Conservation (phyloP, 805 yeast genomes). For the Saturnispora gosingensis region DNA sequence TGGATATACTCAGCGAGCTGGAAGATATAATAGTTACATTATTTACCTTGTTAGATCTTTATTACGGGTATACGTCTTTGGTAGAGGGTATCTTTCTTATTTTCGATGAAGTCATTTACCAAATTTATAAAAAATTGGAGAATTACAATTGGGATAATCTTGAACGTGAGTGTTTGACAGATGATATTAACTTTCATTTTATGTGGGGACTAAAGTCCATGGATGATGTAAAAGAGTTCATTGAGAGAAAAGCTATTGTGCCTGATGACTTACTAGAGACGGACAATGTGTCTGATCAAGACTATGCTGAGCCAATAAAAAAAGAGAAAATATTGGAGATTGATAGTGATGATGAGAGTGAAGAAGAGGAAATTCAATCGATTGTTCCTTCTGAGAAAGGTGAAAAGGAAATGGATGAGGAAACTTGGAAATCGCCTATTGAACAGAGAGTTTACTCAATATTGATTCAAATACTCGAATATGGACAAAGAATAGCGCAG, state of each 20-base stretch:
- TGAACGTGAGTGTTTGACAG: constrained; percentile 15
- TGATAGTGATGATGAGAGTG: constrained; percentile 32
- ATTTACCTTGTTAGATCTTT: constrained; percentile 70
- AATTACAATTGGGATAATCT: constrained; percentile 21
- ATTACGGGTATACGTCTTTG: constrained; percentile 69
- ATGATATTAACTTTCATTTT: constrained; percentile 24
- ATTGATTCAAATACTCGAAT: constrained; percentile 51
- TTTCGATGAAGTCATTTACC: constrained; percentile 50
- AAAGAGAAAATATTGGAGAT: constrained; percentile 21
- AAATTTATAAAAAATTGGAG: constrained; percentile 33
- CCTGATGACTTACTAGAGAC: constrained; percentile 16
- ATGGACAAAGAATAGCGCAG: constrained; percentile 59
- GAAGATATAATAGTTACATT: constrained; percentile 62
- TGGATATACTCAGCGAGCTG: constrained; percentile 51
- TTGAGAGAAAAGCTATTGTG: constrained; percentile 30
- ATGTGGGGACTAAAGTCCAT: constrained; percentile 55
- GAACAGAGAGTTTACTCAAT: constrained; percentile 52
- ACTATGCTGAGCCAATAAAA: constrained; percentile 15
- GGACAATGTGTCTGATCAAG: constrained; percentile 7
- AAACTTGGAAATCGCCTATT: constrained; percentile 60
- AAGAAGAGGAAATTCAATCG: constrained; percentile 26
- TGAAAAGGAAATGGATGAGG: constrained; percentile 15
- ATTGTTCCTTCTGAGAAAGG: constrained; percentile 23
- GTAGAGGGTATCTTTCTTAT: constrained; percentile 68
- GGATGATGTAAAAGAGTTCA: constrained; percentile 35